Evolutionary conservation across 208 protist genomes (phyloP).

Genomic region (Entamoeba dispar): DNA sequence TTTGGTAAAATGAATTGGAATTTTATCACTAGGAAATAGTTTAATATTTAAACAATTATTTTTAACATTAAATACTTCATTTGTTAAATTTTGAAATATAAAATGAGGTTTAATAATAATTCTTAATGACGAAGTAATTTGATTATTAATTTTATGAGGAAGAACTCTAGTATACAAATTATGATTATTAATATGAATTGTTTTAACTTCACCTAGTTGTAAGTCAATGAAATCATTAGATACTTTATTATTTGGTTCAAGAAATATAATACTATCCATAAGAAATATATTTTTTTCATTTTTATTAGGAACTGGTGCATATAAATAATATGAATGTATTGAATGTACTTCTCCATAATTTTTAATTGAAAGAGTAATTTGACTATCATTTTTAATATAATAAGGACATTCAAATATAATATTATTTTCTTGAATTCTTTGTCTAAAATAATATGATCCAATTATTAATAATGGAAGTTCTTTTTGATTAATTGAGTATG

Average conservation of each 20-base stretch:
- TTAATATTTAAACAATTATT: neutral
- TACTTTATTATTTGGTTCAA: neutral
- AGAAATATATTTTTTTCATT: neutral
- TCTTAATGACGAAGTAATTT: neutral
- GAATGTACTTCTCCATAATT: neutral
- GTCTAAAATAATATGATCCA: neutral
- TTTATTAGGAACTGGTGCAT: neutral
- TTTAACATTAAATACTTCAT: no score
- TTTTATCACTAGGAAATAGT: neutral
- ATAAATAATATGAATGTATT: neutral
- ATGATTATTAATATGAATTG: neutral
- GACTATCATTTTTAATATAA: neutral
- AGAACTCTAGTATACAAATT: neutral
- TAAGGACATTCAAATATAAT: neutral
- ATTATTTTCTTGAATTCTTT: neutral
- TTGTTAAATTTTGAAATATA: neutral
- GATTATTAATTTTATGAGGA: neutral
- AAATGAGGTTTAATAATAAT: neutral
- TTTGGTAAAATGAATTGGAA: neutral
- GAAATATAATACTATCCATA: neutral
- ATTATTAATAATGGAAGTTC: neutral
- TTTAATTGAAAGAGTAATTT: neutral
- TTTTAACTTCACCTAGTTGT: neutral
- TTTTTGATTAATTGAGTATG: neutral
- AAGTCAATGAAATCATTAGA: neutral